A percentile compares a stretch with the other conserved stretches of the same genome.
phyloP scores from a whole-genome alignment of 2,329 filamentous ascomycete genomes.

The Aspergillus fijiensis region DNA sequence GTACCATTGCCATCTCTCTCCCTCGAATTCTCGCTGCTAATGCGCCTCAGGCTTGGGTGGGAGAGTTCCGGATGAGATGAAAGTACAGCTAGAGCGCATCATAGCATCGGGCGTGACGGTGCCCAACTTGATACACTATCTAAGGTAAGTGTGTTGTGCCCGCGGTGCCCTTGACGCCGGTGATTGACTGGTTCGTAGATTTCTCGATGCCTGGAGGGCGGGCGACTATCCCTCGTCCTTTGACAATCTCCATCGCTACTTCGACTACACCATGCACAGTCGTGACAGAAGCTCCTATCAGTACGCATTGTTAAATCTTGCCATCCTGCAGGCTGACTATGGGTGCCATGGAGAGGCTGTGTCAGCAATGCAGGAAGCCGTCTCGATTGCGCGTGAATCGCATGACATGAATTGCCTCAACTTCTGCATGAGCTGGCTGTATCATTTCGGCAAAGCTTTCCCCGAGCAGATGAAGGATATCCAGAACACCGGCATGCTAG shows the following conservation, averaged over 20 bases:
- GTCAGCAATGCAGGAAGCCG: conserved; percentile 91
- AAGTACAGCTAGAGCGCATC: conserved; percentile 67
- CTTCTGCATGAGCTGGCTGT: conserved; percentile 93
- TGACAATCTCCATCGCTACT: conserved; percentile 89
- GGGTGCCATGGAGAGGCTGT: conserved; percentile 86
- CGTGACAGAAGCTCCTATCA: conserved; percentile 85
- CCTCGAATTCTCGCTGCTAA: neutral
- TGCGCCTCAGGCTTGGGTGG: conserved; percentile 65
- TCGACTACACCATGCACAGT: conserved; percentile 91
- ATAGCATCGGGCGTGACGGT: conserved; percentile 65
- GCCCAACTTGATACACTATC: conserved; percentile 73
- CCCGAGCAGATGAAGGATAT: conserved; percentile 70
- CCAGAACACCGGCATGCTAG: conserved; percentile 71
- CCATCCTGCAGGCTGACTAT: conserved; percentile 92
- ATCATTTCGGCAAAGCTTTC: conserved; percentile 86
- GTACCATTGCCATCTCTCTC: conserved; percentile 45
- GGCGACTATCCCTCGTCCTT: conserved; percentile 89
- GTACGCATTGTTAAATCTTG: conserved; percentile 89
- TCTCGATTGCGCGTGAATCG: conserved; percentile 91
- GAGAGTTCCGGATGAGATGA: conserved; percentile 73
- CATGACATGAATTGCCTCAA: conserved; percentile 90
- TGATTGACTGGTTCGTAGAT: conserved; percentile 51
- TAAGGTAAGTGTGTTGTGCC: conserved; percentile 53
- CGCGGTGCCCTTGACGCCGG: neutral
- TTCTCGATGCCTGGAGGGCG: conserved; percentile 87